These are phyloP conservation scores for Russula sp. DNA, from an alignment of 768 basidiomycete species.

Conservation along the genomic window DNA sequence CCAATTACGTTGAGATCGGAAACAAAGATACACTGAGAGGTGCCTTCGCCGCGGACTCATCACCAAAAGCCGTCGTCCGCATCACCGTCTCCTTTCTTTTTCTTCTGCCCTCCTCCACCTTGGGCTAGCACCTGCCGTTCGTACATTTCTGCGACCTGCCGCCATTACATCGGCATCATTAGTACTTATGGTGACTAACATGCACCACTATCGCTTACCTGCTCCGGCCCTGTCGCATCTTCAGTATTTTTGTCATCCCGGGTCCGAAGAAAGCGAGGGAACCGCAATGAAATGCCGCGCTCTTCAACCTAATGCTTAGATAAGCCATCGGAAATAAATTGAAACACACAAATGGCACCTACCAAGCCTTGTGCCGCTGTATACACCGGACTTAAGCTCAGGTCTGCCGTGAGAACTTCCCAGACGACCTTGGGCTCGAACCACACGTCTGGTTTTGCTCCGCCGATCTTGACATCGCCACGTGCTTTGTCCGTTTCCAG, in stretches of 20 bases:
- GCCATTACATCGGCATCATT: slow-evolving; percentile 22
- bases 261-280: slow-evolving; percentile 89
- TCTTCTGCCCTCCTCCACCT: slow-evolving; percentile 63
- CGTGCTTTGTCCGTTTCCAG: slow-evolving; percentile 67
- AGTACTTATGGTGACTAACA: slow-evolving; percentile 16
- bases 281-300: slow-evolving; percentile 91
- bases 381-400: slow-evolving; percentile 95
- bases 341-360: slow-evolving; percentile 36
- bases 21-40: slow-evolving; percentile 11
- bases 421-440: slow-evolving; percentile 97
- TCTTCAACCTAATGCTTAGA: slow-evolving; percentile 61
- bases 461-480: slow-evolving; percentile 84
- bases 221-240: slow-evolving; percentile 90
- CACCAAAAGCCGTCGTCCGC: slow-evolving; percentile 80
- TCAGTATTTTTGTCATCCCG: slow-evolving; percentile 93
- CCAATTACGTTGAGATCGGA: slow-evolving; percentile 7
- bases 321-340: slow-evolving; percentile 11
- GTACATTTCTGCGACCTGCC: slow-evolving; percentile 91
- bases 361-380: slow-evolving; percentile 92
- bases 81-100: slow-evolving; percentile 59
- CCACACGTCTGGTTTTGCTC: slow-evolving; percentile 96
- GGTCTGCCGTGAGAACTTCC: slow-evolving; percentile 96
- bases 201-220: slow-evolving; percentile 49
- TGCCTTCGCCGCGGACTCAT: slow-evolving; percentile 8
- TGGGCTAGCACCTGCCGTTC: slow-evolving; percentile 82